Evolutionary conservation across 2,329 filamentous ascomycete genomes (phyloP).

Genomic region (Exophiala bonariae): DNA sequence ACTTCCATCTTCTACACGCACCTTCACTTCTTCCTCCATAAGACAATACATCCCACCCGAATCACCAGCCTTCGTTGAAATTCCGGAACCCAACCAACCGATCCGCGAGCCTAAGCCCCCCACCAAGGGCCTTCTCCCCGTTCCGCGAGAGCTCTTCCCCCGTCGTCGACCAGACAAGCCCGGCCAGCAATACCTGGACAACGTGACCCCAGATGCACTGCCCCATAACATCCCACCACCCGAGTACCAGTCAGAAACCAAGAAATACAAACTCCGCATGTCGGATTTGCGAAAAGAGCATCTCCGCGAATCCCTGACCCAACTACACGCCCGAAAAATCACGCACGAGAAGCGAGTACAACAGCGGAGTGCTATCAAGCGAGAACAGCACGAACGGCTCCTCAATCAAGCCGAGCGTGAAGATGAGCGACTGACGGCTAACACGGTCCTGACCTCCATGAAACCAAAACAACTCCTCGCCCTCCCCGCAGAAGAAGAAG

Average conservation of each 20-base stretch:
- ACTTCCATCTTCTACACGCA: slow-evolving; percentile 28
- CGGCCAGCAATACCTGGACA: slow-evolving; percentile 49
- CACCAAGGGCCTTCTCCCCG: slow-evolving; percentile 77
- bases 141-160: slow-evolving; percentile 78
- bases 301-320: slow-evolving; percentile 67
- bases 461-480: slow-evolving; percentile 39
- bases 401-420: slow-evolving; percentile 67
- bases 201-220: slow-evolving; percentile 57
- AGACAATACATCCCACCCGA: slow-evolving; percentile 68
- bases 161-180: slow-evolving; percentile 62
- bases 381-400: slow-evolving; percentile 50
- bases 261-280: slow-evolving; percentile 69
- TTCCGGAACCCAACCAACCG: slow-evolving; percentile 66
- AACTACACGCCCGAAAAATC: slow-evolving; percentile 68
- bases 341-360: slow-evolving; percentile 38
- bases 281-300: slow-evolving; percentile 70
- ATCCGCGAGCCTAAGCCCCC: slow-evolving; percentile 19
- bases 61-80: slow-evolving; percentile 81
- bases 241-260: slow-evolving; percentile 36
- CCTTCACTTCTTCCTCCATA: slow-evolving; percentile 50
- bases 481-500: slow-evolving; percentile 30
- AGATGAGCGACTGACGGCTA: slow-evolving; percentile 74
- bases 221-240: slow-evolving; percentile 29
- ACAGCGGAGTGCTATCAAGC: slow-evolving; percentile 48
- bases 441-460: slow-evolving; percentile 61